These are phyloP conservation scores for Haplosporangium sp. DNA, from an alignment of 371 early-diverging fungal genomes.

Conservation along the genomic window DNA sequence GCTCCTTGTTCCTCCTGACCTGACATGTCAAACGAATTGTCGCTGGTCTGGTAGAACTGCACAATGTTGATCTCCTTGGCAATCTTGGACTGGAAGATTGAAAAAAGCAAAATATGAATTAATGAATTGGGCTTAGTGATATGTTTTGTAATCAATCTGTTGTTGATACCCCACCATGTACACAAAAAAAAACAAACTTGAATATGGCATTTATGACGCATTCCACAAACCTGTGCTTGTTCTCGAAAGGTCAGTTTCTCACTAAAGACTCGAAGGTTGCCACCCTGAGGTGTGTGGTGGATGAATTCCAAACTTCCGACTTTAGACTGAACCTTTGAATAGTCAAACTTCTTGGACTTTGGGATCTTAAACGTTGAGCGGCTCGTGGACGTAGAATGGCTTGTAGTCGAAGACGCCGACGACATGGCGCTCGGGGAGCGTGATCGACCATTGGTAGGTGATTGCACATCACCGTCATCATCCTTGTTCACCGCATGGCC, in stretches of 20 bases:
- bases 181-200: not conserved
- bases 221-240: slow-evolving; percentile 37
- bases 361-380: slow-evolving; percentile 47
- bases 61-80: slow-evolving; percentile 46
- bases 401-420: slow-evolving; percentile 23
- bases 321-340: slow-evolving; percentile 39
- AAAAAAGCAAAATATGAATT: not conserved
- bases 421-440: slow-evolving; percentile 29
- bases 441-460: slow-evolving; percentile 20
- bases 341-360: slow-evolving; percentile 42
- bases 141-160: too few species aligned
- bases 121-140: not conserved
- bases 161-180: not conserved
- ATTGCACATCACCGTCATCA: slow-evolving; percentile 9
- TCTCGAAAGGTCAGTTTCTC: slow-evolving; percentile 47
- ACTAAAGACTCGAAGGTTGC: slow-evolving; percentile 45
- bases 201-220: not conserved
- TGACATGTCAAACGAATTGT: slow-evolving; percentile 30
- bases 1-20: slow-evolving; percentile 10
- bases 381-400: slow-evolving; percentile 14
- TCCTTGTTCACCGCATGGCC: slow-evolving; percentile 1
- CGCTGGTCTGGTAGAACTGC: slow-evolving; percentile 30
- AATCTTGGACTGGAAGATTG: slow-evolving; percentile 36
- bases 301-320: slow-evolving; percentile 39
- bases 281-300: slow-evolving; percentile 40